These are phyloP conservation scores for Tuber melanosporum DNA, from an alignment of 495 filamentous ascomycete species.

Conservation along the genomic window DNA sequence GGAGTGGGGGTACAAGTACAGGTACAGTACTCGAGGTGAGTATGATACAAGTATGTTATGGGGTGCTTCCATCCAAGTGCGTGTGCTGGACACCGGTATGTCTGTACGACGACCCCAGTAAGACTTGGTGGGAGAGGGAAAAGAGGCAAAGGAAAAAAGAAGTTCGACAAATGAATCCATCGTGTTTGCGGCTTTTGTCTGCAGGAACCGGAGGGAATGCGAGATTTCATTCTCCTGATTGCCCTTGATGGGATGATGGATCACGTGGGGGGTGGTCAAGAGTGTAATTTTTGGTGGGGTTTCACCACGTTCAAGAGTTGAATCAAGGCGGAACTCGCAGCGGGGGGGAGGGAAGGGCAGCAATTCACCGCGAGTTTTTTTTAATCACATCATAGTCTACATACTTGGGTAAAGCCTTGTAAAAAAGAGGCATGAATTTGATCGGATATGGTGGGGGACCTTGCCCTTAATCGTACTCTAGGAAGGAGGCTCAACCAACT, in stretches of 20 bases:
- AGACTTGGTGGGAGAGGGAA: background rate
- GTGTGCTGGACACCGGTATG: background rate
- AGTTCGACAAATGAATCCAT: background rate
- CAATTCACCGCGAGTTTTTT: background rate
- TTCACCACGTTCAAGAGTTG: background rate
- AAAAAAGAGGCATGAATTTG: background rate
- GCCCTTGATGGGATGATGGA: background rate
- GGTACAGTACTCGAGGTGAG: background rate
- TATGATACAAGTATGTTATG: background rate
- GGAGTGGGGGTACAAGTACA: background rate
- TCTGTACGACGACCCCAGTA: background rate
- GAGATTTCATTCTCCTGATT: background rate
- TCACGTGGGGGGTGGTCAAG: background rate
- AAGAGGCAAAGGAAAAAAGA: background rate
- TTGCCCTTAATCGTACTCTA: background rate
- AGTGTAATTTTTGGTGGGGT: background rate
- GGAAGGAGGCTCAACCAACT: background rate
- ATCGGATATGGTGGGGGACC: background rate
- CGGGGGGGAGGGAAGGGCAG: background rate
- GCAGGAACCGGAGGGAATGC: background rate
- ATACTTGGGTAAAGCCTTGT: background rate
- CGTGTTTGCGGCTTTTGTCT: conserved; percentile 1
- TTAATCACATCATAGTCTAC: background rate
- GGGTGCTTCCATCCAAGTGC: background rate
- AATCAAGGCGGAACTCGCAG: background rate